Evolutionary conservation across 495 filamentous ascomycete genomes (phyloP).

Genomic region (Neurospora tetraspora): DNA sequence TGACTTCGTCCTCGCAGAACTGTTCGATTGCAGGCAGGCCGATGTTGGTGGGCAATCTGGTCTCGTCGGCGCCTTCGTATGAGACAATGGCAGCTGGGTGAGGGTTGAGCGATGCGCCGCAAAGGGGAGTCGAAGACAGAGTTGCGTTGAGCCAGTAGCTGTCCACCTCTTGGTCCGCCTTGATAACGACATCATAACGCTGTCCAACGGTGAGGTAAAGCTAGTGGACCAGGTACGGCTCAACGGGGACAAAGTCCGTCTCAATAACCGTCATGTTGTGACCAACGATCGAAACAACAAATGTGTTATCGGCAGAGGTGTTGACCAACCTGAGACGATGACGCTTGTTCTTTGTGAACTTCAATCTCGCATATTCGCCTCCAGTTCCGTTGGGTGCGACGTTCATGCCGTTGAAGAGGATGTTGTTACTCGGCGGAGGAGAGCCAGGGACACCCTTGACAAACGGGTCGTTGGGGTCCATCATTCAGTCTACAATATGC

Average conservation of each 20-base stretch:
- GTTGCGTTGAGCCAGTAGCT: conserved; percentile 43
- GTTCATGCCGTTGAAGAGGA: conserved; percentile 27
- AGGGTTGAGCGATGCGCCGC: background rate
- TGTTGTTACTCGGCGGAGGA: conserved; percentile 9
- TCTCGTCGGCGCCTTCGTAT: conserved; percentile 1
- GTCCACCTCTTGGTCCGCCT: conserved; percentile 34
- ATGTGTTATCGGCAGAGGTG: conserved; percentile 26
- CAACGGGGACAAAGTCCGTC: conserved; percentile 34
- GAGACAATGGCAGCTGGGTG: conserved; percentile 12
- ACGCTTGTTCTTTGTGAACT: conserved; percentile 24
- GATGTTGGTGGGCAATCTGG: conserved; percentile 2
- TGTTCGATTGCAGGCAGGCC: conserved; percentile 1
- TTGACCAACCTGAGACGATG: conserved; percentile 42
- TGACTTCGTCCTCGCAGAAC: conserved; percentile 4
- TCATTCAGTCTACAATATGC: background rate
- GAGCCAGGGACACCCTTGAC: conserved; percentile 11
- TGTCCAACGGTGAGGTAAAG: conserved; percentile 51
- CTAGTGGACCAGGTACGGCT: conserved; percentile 26
- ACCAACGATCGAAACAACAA: conserved; percentile 25
- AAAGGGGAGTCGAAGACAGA: background rate
- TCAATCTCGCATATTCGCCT: conserved; percentile 11
- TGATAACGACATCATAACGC: conserved; percentile 55
- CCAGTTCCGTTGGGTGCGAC: conserved; percentile 16
- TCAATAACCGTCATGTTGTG: conserved; percentile 36
- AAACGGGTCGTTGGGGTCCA: conserved; percentile 36